Percentiles rank a stretch among this genome's conserved stretches.
These are phyloP conservation scores for Tylopilus plumbeoviolaceoides DNA, from an alignment of 768 basidiomycete genomes.

Conservation along the genomic window DNA sequence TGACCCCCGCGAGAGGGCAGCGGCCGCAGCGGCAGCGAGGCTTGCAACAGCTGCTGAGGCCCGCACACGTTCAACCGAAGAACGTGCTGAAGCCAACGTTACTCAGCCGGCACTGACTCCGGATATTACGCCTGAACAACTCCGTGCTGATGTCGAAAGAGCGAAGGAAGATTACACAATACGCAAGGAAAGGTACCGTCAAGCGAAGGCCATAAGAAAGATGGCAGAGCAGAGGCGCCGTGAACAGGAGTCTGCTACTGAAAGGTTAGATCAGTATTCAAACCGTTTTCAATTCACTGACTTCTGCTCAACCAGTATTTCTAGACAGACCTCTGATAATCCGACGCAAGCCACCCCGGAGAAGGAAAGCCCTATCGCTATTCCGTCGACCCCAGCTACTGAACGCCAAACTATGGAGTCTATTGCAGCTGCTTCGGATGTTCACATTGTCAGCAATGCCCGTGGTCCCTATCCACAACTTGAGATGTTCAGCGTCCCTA, in stretches of 20 bases:
- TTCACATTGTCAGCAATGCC: slow-evolving; percentile 60
- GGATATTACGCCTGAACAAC: slow-evolving; percentile 19
- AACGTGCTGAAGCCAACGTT: neutral
- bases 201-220: slow-evolving; percentile 48
- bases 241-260: slow-evolving; percentile 18
- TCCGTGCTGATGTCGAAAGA: slow-evolving; percentile 48
- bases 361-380: neutral
- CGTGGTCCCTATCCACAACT: slow-evolving; percentile 57
- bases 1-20: slow-evolving; percentile 1
- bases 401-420: slow-evolving; percentile 18
- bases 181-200: slow-evolving; percentile 67
- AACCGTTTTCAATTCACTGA: slow-evolving; percentile 3
- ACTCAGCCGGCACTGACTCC: neutral
- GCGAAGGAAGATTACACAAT: slow-evolving; percentile 66
- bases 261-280: slow-evolving; percentile 20
- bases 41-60: slow-evolving; percentile 18
- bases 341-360: slow-evolving; percentile 8
- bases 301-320: slow-evolving; percentile 13
- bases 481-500: slow-evolving; percentile 59
- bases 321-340: slow-evolving; percentile 24
- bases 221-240: slow-evolving; percentile 32
- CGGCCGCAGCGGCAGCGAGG: slow-evolving; percentile 13
- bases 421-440: slow-evolving; percentile 14
- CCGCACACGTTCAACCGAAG: slow-evolving; percentile 7
- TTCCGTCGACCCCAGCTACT: slow-evolving; percentile 1